Base-by-base conservation (phyloP, 164 flowering plant species). In the Vitis cinerea region DNA sequence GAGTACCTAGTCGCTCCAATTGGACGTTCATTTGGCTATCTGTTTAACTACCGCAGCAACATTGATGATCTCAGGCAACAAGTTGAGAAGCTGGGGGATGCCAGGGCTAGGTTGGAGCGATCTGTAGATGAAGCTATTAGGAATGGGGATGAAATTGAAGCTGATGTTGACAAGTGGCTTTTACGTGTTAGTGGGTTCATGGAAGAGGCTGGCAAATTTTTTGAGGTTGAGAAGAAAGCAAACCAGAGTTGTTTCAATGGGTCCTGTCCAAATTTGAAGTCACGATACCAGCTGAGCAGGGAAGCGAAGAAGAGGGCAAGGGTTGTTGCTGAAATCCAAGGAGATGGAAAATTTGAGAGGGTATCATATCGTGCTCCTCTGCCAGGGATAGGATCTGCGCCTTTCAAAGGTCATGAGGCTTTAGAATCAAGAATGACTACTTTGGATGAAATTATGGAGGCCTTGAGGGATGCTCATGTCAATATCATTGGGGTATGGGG, bases 401-500 rank as follows among this genome's bases (percentile, higher is more conserved):
- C 52, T 13, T 17, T 37, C 12, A 61, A n/a, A 31, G 52, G 52
- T 50, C 65, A 57, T 17, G 44, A 13, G 0, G 64, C 23, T 9
- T 58, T 68, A 53, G 71, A 65, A 11, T 65, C 74, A 8, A 71
- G 23, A 15, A 15, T 27, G 9, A 30, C 57, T 13, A 51, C 29
- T 8, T 15, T 61, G 59, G 19, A 65, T 13, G 31, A 11, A n/a
- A 49, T 74, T 12, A 59, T 64, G 51, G 59, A 65, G 4, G 70
- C 66, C 1, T 14, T 70, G 11, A 10, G 55, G 14, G 59, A 58
- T 29, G 50, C 55, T 9, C 16, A 30, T 4, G 19, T 50, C 9
- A 64, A 52, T 11, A 29, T 59, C 5, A 11, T 64, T 50, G 74
- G 74, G 3, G 50, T 71, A 11, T 59, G 59, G 9, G 74, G 74